Percentiles rank a stretch among this genome's conserved stretches.
phyloP scores from a whole-genome alignment of 257 asterid species.

The Striga asiatica region DNA sequence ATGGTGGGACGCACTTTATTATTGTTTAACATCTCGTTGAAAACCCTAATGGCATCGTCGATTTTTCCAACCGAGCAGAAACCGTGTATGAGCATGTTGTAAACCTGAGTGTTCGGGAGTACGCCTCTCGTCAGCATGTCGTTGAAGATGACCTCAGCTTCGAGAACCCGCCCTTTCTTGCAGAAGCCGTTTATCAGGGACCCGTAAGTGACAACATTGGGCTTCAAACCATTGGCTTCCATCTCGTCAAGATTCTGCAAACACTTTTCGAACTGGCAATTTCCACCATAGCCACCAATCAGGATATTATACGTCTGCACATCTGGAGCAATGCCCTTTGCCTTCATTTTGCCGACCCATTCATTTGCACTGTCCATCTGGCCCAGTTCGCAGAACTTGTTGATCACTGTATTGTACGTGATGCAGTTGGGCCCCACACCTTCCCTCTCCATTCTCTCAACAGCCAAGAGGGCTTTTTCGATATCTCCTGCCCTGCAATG shows the following conservation, averaged over 20 bases:
- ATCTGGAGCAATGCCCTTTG: constrained; percentile 41
- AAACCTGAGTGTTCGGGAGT: constrained; percentile 52
- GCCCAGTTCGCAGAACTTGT: constrained; percentile 36
- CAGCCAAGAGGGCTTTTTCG: constrained; percentile 35
- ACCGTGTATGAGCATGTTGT: constrained; percentile 59
- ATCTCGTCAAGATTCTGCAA: constrained; percentile 64
- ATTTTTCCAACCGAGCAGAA: constrained; percentile 39
- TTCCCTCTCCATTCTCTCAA: constrained; percentile 46
- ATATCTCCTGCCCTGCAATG: constrained; percentile 44
- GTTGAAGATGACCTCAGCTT: constrained; percentile 44
- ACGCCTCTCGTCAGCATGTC: constrained; percentile 58
- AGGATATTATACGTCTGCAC: constrained; percentile 65
- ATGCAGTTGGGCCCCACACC: constrained; percentile 52
- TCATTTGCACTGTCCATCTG: constrained; percentile 50
- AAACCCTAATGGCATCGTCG: constrained; percentile 31
- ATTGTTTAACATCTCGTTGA: constrained; percentile 38
- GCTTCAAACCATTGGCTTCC: constrained; percentile 43
- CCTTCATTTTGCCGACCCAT: constrained; percentile 49
- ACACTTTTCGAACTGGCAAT: constrained; percentile 44
- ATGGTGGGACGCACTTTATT: constrained; percentile 40
- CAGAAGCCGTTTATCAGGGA: constrained; percentile 60
- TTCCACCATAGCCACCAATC: constrained; percentile 48
- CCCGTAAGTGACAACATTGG: constrained; percentile 53
- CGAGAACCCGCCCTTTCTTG: constrained; percentile 51
- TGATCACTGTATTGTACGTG: constrained; percentile 52